These are phyloP conservation scores for Vigna trinervia DNA, from an alignment of 306 rosid genomes.

Conservation along the genomic window DNA sequence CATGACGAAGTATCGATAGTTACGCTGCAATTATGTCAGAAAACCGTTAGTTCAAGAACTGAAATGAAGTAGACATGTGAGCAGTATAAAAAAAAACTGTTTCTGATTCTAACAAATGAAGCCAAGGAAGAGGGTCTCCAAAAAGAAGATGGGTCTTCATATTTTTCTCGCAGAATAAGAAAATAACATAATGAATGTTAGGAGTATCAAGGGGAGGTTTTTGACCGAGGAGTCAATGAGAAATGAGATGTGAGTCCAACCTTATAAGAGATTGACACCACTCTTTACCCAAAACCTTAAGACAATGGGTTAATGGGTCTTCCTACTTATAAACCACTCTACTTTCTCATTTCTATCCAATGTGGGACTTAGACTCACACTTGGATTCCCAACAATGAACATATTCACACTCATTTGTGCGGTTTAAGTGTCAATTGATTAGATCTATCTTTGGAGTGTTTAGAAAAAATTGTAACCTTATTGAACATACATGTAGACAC, in stretches of 20 bases:
- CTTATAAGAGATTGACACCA: too few species aligned
- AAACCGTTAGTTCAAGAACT: constrained; percentile 46
- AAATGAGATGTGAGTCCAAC: too few species aligned
- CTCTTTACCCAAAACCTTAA: too few species aligned
- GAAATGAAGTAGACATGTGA: constrained; percentile 15
- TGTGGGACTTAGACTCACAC: too few species aligned
- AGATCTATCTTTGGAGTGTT: background rate
- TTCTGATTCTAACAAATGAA: too few species aligned
- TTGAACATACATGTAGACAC: background rate
- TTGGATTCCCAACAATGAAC: background rate
- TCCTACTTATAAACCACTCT: too few species aligned
- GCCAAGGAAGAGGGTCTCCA: too few species aligned
- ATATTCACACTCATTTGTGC: background rate
- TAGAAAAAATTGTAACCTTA: constrained; percentile 10
- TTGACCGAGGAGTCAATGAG: too few species aligned
- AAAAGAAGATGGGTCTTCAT: background rate
- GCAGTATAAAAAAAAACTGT: background rate
- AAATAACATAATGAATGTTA: background rate
- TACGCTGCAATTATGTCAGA: constrained; percentile 69
- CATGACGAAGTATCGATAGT: constrained; percentile 90
- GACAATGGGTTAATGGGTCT: too few species aligned
- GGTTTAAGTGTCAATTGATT: background rate
- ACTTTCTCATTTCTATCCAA: too few species aligned
- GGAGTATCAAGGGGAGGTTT: too few species aligned
- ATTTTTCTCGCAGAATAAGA: constrained; percentile 10